These are phyloP conservation scores for Capsicum chinense DNA, from an alignment of 257 asterid genomes.

Conservation along the genomic window DNA sequence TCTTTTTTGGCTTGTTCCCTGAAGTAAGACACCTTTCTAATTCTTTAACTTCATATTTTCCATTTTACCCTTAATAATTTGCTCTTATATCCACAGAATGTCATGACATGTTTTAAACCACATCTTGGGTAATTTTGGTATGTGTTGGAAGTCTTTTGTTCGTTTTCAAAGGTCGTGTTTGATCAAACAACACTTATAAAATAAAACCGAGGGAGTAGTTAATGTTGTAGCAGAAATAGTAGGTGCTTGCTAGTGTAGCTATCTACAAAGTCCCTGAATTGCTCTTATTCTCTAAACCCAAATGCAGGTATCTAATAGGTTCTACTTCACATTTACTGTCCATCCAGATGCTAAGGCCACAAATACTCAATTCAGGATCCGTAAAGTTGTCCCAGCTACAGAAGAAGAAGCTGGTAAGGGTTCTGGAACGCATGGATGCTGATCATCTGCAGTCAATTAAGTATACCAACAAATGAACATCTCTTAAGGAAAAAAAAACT, in stretches of 20 bases:
- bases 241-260: not conserved
- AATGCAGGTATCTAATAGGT: constrained; percentile 81
- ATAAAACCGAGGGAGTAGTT: constrained; percentile 1
- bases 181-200: not conserved
- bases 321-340: constrained; percentile 86
- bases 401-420: constrained; percentile 89
- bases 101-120: not conserved
- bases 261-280: not conserved
- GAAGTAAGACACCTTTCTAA: not conserved
- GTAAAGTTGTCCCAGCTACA: constrained; percentile 97
- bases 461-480: constrained; percentile 8
- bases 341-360: constrained; percentile 80
- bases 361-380: constrained; percentile 61
- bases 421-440: constrained; percentile 81
- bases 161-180: not conserved
- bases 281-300: constrained; percentile 23
- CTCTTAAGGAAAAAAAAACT: not conserved
- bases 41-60: not conserved
- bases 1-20: not conserved
- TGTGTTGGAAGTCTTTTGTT: not conserved
- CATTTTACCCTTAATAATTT: not conserved
- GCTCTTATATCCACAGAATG: not conserved
- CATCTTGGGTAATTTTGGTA: not conserved
- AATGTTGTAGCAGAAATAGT: not conserved
- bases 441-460: constrained; percentile 47